phyloP scores from a whole-genome alignment of 1,139 yeast genomes.

The Candida mesenterica region DNA sequence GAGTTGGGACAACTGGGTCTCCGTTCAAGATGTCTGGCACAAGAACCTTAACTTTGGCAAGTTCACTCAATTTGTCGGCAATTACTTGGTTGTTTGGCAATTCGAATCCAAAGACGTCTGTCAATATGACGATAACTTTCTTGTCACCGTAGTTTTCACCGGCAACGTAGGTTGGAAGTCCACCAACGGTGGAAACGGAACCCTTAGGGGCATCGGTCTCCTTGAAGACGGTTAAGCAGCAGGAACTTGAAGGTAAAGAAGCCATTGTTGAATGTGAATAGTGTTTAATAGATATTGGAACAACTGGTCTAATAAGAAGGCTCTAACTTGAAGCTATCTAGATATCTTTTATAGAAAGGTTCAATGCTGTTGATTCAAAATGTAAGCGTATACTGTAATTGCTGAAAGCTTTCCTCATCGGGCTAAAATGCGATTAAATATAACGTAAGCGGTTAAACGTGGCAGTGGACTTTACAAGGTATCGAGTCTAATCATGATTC shows the following conservation, averaged over 20 bases:
- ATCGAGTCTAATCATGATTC: too few species aligned
- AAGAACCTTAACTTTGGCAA: conserved; percentile 27
- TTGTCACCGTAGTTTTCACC: conserved; percentile 16
- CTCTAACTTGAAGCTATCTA: too few species aligned
- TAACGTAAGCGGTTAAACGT: too few species aligned
- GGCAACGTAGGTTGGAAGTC: conserved; percentile 20
- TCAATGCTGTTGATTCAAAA: too few species aligned
- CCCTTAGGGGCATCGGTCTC: conserved; percentile 22
- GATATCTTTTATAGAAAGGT: too few species aligned
- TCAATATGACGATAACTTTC: conserved; percentile 17
- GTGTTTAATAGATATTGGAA: neutral
- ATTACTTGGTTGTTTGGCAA: conserved; percentile 21
- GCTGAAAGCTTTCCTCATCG: too few species aligned
- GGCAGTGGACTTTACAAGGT: too few species aligned
- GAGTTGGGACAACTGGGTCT: conserved; percentile 14
- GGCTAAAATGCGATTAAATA: too few species aligned
- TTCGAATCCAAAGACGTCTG: conserved; percentile 21
- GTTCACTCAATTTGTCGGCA: conserved; percentile 18
- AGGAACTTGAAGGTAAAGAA: conserved; percentile 47
- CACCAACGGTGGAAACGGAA: conserved; percentile 13
- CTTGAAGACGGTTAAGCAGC: conserved; percentile 17
- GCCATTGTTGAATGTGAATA: conserved; percentile 37
- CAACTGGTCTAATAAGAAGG: neutral
- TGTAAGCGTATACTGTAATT: too few species aligned
- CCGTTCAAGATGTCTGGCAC: conserved; percentile 22